Base-by-base conservation (phyloP, 768 basidiomycete species). In the Galerina marginata region DNA sequence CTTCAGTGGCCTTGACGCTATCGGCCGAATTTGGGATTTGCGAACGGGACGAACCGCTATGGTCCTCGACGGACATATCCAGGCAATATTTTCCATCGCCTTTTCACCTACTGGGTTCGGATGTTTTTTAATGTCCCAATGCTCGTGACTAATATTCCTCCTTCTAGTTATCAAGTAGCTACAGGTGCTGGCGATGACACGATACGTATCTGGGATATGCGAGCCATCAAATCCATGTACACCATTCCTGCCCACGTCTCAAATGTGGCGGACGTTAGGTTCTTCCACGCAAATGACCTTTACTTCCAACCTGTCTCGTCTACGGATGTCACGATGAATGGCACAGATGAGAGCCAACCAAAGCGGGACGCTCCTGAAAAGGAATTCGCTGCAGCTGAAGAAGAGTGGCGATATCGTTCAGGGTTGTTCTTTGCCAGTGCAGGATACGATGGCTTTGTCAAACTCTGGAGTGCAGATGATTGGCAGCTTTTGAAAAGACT, bases 201-300 rank as follows among this genome's bases (percentile, higher is more conserved):
- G 0, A 91, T 99, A 69, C 91, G 96, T 49, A 93, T 99, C 81
- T 99, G 97, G 97, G 97, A 99, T 77, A 88, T 99, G 79, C 90
- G 97, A 40, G 91, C 92, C 14, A 83, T 97, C 36, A 94, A 90
- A 66, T 88, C 94, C n/a, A 77, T 95, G 10, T 95, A 97, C 74
- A 98, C 94, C 43, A 97, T 99, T 65, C 96, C 96, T 2, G 97
- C 95, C 0, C 97, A 99, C 79, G 84, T 90, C 38, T 95, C 92
- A 56, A 96, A 96, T 71, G 91, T 99, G 53, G 91, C 96, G 14
- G 97, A 99, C 68, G 84, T 99, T 45, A 90, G 92, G 33, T 99
- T 99, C 81, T 99, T 96, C 86, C 85, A 88, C 47, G 82, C 84
- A 9, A 83, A 88, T 44, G 85, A 85, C 45, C 70, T 75, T 16